Evolutionary conservation across 2,329 filamentous ascomycete species (phyloP).

Genomic region (Xylariaceae sp.): DNA sequence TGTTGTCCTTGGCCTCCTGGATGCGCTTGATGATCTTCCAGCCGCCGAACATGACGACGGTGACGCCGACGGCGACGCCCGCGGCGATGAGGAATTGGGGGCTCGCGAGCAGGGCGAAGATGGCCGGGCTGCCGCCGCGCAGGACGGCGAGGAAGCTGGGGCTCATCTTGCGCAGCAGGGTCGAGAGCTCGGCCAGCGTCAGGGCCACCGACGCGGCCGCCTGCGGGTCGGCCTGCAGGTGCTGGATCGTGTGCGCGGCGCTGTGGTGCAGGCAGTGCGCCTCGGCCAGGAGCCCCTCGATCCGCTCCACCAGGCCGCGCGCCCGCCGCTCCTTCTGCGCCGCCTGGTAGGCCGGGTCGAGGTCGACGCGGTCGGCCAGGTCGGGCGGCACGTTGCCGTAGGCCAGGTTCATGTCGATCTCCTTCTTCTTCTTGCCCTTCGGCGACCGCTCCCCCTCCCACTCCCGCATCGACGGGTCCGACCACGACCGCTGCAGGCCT

Average conservation of each 20-base stretch:
- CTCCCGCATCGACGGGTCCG: slow-evolving; percentile 30
- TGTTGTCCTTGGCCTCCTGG: slow-evolving; percentile 30
- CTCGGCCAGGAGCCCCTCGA: slow-evolving; percentile 75
- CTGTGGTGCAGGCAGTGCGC: slow-evolving; percentile 83
- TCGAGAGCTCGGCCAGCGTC: slow-evolving; percentile 84
- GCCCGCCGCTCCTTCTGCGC: slow-evolving; percentile 48
- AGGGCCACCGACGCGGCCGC: slow-evolving; percentile 90
- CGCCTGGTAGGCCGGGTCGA: slow-evolving; percentile 38
- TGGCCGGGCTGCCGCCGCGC: slow-evolving; percentile 74
- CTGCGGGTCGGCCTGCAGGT: slow-evolving; percentile 70
- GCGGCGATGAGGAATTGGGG: slow-evolving; percentile 94
- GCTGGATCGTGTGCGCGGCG: slow-evolving; percentile 72
- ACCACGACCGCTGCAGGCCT: slow-evolving; percentile 27
- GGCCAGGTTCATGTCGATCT: slow-evolving; percentile 84
- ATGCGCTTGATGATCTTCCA: slow-evolving; percentile 97
- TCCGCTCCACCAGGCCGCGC: slow-evolving; percentile 57
- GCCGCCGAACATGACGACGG: slow-evolving; percentile 88
- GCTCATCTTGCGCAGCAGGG: slow-evolving; percentile 73
- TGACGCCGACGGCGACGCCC: slow-evolving; percentile 84
- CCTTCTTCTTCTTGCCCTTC: slow-evolving; percentile 24
- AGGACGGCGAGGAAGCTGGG: slow-evolving; percentile 69
- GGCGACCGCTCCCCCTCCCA: slow-evolving; percentile 9
- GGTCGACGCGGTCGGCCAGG: slow-evolving; percentile 34
- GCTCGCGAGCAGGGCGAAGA: slow-evolving; percentile 78
- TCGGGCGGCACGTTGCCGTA: slow-evolving; percentile 78